phyloP scores from a whole-genome alignment of 1,284 basidiomycete genomes.

The Cutaneotrichosporon cutaneum region DNA sequence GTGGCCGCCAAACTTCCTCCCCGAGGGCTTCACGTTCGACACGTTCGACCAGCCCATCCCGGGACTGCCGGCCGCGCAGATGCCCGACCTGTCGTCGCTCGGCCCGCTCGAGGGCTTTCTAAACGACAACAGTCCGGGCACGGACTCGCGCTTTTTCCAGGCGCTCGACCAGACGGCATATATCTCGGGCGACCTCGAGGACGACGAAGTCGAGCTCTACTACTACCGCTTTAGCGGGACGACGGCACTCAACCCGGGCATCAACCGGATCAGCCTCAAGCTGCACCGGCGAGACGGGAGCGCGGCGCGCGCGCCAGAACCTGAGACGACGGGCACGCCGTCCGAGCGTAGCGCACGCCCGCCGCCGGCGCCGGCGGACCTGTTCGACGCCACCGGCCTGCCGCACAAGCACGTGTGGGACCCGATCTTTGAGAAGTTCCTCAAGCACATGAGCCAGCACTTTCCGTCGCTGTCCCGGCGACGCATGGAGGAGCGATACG shows the following conservation, averaged over 20 bases:
- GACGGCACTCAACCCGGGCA: slow-evolving; percentile 51
- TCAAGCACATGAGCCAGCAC: slow-evolving; percentile 49
- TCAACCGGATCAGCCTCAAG: slow-evolving; percentile 55
- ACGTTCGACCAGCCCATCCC: neutral
- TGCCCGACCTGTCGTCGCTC: neutral
- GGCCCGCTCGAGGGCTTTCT: slow-evolving; percentile 13
- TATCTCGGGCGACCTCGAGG: slow-evolving; percentile 52
- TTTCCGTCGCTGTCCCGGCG: slow-evolving; percentile 51
- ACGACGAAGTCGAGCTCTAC: slow-evolving; percentile 50
- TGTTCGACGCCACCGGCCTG: slow-evolving; percentile 51
- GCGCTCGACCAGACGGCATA: slow-evolving; percentile 53
- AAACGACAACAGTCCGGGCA: slow-evolving; percentile 25
- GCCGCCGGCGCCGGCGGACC: slow-evolving; percentile 29
- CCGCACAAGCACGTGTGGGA: slow-evolving; percentile 48
- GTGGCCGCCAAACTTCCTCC: slow-evolving; percentile 16
- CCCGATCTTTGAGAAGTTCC: slow-evolving; percentile 52
- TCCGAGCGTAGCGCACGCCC: slow-evolving; percentile 12
- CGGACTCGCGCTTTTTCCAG: slow-evolving; percentile 42
- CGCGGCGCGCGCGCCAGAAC: slow-evolving; percentile 21
- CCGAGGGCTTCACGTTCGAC: slow-evolving; percentile 13
- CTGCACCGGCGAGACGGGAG: slow-evolving; percentile 37
- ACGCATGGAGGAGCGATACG: slow-evolving; percentile 51
- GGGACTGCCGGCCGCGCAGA: neutral
- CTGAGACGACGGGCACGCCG: slow-evolving; percentile 21
- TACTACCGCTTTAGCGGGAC: slow-evolving; percentile 55